Evolutionary conservation across 2,329 filamentous ascomycete species (phyloP), one percentile per base, ranked within the genome.

Genomic region (Botrytis deweyae): DNA sequence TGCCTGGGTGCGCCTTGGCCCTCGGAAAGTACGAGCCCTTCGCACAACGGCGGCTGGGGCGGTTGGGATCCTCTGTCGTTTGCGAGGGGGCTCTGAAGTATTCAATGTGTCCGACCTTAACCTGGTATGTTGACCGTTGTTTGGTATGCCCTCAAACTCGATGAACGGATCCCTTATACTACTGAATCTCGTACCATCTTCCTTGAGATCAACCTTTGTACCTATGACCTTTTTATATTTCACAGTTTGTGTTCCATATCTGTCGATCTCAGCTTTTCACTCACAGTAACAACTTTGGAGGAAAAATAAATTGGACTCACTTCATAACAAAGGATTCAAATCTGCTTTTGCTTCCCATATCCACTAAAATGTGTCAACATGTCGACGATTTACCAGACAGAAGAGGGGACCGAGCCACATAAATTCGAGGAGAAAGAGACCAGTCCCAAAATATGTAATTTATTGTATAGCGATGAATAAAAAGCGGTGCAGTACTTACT

Each of bases 111-210:
- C 29, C 29, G n/a, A 44, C 49, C 42, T 33, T 3, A 9, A 4
- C 22, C 9, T n/a, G 9, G 22, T 9, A 29, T 38, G n/a, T n/a
- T 33, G n/a, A 18, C n/a, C 12, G 9, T 36, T n/a, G 9, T n/a
- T 49, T 44, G 55, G 42, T 18, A 71, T 62, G 9, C 69, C 69
- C 33, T 64, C 58, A 33, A 71, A 71, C 18, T 71, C 69, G 44
- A n/a, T 36, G 4, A 63, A 71, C 6, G 69, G 42, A n/a, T 62
- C 16, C 44, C 38, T 44, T 7, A 4, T 4, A 36, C 0, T 4
- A 6, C 7, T 2, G n/a, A 8, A 58, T 58, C 52, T 18, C 14
- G 0, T 18, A 20, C 69, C 58, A 3, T 38, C 6, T 20, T 18
- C 18, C 12, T 36, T 25, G 1, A 62, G 7, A 12, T 14, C 4